Evolutionary conservation across 2,329 filamentous ascomycete genomes (phyloP).

Genomic region (Colletotrichum sp.): DNA sequence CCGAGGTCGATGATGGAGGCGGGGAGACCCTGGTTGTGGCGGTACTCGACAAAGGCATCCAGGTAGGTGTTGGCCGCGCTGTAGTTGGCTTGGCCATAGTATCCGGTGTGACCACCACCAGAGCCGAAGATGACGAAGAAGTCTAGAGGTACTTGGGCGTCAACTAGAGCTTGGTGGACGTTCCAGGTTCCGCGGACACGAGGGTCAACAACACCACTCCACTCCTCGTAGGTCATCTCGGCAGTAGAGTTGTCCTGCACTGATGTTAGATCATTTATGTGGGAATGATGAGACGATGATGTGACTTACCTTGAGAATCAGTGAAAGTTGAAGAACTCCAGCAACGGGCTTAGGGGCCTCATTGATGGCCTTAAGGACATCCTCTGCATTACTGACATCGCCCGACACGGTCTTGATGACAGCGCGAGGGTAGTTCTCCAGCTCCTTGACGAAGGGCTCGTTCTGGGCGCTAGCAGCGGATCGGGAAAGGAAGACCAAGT

Average conservation of each 20-base stretch:
- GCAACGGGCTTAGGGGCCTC: not conserved
- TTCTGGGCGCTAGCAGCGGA: slow-evolving; percentile 18
- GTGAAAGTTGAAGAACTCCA: slow-evolving; percentile 2
- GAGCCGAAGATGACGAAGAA: slow-evolving; percentile 55
- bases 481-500: slow-evolving; percentile 30
- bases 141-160: slow-evolving; percentile 28
- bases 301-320: not conserved
- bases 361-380: not conserved
- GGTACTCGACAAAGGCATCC: slow-evolving; percentile 41
- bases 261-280: not conserved
- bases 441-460: slow-evolving; percentile 20
- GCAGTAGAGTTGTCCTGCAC: slow-evolving; percentile 5
- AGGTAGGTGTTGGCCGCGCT: slow-evolving; percentile 44
- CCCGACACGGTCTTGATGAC: not conserved
- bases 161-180: slow-evolving; percentile 33
- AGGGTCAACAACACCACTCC: slow-evolving; percentile 32
- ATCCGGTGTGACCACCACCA: slow-evolving; percentile 46
- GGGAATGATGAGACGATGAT: not conserved
- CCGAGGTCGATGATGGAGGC: slow-evolving; percentile 44
- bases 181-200: slow-evolving; percentile 47
- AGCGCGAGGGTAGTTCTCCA: slow-evolving; percentile 13
- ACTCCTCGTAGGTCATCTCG: slow-evolving; percentile 39
- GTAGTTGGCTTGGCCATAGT: slow-evolving; percentile 43
- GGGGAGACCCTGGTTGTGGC: slow-evolving; percentile 36
- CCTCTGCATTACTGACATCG: not conserved